A percentile compares a stretch with the other conserved stretches of the same genome.
Conservation (phyloP, 1,284 basidiomycete genomes). For the Cronartium ribicola region DNA sequence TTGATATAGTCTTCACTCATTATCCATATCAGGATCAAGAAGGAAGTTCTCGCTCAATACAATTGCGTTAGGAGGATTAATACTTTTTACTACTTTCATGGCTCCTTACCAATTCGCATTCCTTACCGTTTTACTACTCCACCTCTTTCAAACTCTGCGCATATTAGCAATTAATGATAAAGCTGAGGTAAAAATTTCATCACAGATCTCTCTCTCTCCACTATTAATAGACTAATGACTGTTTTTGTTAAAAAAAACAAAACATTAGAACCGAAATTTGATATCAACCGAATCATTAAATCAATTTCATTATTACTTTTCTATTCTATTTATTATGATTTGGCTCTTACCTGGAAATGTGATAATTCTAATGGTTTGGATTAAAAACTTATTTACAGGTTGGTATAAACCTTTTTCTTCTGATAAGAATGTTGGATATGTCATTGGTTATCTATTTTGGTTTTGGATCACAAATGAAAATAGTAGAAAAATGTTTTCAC, state of each 20-base stretch:
- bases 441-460: constrained; percentile 49
- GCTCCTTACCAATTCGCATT: constrained; percentile 88
- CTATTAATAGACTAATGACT: constrained; percentile 11
- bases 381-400: constrained; percentile 61
- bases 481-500: not conserved
- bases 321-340: constrained; percentile 71
- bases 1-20: not conserved
- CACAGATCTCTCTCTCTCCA: not conserved
- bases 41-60: not conserved
- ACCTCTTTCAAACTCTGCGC: constrained; percentile 56
- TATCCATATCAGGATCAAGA: constrained; percentile 56
- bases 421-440: constrained; percentile 51
- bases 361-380: constrained; percentile 82
- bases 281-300: constrained; percentile 4
- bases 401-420: constrained; percentile 50
- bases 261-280: not conserved
- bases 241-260: not conserved
- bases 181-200: not conserved
- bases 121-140: constrained; percentile 71
- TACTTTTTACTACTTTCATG: constrained; percentile 64
- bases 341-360: constrained; percentile 74
- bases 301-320: constrained; percentile 51
- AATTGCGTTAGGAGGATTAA: constrained; percentile 62
- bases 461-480: constrained; percentile 38
- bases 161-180: constrained; percentile 42